Percentiles rank a stretch among this genome's conserved stretches.
phyloP scores from a whole-genome alignment of 2,329 filamentous ascomycete genomes.

The Tricladium varicosporioides region DNA sequence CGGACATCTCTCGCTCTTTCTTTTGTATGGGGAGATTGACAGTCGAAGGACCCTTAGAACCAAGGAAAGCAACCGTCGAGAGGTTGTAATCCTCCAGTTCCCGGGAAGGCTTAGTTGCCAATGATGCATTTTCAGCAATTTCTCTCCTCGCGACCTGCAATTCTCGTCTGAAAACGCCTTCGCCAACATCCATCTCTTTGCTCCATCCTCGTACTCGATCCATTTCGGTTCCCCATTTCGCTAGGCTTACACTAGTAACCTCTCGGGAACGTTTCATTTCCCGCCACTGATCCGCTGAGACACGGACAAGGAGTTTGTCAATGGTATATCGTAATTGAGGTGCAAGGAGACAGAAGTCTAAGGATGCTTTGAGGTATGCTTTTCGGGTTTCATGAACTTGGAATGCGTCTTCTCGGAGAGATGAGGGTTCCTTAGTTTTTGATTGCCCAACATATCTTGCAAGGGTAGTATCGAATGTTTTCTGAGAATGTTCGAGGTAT shows the following conservation, averaged over 20 bases:
- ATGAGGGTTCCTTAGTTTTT: conserved; percentile 91
- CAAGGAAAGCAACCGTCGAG: conserved; percentile 85
- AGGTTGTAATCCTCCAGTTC: conserved; percentile 91
- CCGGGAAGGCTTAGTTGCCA: conserved; percentile 73
- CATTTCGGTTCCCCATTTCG: conserved; percentile 74
- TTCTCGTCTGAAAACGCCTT: conserved; percentile 78
- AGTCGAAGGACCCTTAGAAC: conserved; percentile 63
- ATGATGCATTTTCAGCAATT: conserved; percentile 74
- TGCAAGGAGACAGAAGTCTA: conserved; percentile 89
- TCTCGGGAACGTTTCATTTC: conserved; percentile 77
- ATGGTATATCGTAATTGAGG: conserved; percentile 81
- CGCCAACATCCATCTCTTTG: conserved; percentile 89
- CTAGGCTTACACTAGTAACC: conserved; percentile 57
- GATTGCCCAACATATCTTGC: conserved; percentile 80
- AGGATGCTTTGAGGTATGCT: conserved; percentile 82
- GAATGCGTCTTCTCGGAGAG: conserved; percentile 91
- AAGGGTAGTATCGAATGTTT: conserved; percentile 77
- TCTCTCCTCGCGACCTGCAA: conserved; percentile 75
- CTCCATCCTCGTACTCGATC: conserved; percentile 91
- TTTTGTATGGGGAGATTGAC: conserved; percentile 45
- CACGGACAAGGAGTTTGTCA: conserved; percentile 80
- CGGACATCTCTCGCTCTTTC: conserved; percentile 50
- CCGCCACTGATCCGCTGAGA: conserved; percentile 84
- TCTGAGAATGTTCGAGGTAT: conserved; percentile 75
- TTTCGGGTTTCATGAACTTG: conserved; percentile 91